These are phyloP conservation scores for Begonia loranthoides DNA, from an alignment of 306 rosid genomes.

Conservation along the genomic window DNA sequence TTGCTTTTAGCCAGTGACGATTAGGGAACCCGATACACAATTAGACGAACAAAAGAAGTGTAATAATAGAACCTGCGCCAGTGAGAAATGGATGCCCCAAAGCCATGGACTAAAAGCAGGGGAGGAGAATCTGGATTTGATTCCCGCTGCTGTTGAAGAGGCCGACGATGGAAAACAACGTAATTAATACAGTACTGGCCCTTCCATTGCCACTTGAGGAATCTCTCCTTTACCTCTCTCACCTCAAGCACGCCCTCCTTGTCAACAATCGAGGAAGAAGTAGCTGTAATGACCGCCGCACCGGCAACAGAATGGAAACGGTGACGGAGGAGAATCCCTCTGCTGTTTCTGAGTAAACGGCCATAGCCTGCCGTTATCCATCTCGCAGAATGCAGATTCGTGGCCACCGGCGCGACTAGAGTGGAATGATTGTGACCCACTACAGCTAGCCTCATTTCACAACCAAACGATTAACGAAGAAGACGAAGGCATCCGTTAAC, in stretches of 20 bases:
- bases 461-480: too few species aligned
- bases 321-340: neutral
- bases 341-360: constrained; percentile 1
- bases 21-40: too few species aligned
- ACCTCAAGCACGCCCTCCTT: constrained; percentile 20
- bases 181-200: constrained; percentile 52
- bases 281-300: constrained; percentile 10
- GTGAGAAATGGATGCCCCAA: constrained; percentile 89
- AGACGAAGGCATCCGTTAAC: too few species aligned
- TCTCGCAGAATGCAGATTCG: too few species aligned
- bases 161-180: constrained; percentile 37
- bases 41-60: too few species aligned
- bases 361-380: too few species aligned
- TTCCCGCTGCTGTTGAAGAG: constrained; percentile 4
- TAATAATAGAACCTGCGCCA: constrained; percentile 63
- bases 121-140: constrained; percentile 33
- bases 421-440: too few species aligned
- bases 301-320: constrained; percentile 15
- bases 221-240: constrained; percentile 36
- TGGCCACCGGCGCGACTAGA: too few species aligned
- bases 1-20: too few species aligned
- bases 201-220: constrained; percentile 68
- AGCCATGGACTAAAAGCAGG: constrained; percentile 82
- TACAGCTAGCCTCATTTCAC: too few species aligned
- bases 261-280: constrained; percentile 12